Conservation (phyloP, 306 rosid genomes). For the Prunus davidiana region DNA sequence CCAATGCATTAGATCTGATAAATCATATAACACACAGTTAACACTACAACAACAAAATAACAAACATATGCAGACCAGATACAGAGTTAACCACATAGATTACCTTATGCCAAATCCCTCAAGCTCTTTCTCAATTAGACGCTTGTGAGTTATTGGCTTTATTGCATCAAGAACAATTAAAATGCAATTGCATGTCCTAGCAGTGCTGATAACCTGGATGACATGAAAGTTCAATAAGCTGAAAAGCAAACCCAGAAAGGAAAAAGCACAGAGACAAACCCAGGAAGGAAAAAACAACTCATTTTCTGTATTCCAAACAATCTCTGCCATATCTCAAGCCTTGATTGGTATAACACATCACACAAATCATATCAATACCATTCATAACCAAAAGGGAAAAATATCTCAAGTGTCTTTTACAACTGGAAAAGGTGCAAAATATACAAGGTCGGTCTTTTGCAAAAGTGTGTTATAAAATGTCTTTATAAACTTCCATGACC, state of each 20-base stretch:
- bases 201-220: conserved; percentile 94
- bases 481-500: background rate
- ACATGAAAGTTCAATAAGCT: conserved; percentile 23
- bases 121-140: conserved; percentile 92
- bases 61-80: conserved; percentile 9
- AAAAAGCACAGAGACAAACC: background rate
- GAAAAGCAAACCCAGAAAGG: conserved; percentile 12
- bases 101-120: conserved; percentile 99
- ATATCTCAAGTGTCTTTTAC: background rate
- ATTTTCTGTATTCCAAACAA: background rate
- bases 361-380: background rate
- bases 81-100: conserved; percentile 13
- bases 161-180: conserved; percentile 97
- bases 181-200: conserved; percentile 98
- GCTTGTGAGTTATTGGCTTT: conserved; percentile 97
- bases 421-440: background rate
- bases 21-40: background rate
- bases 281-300: background rate
- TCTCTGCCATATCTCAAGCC: conserved; percentile 8
- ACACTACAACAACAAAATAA: background rate
- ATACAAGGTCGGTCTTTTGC: background rate
- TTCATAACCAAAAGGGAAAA: background rate
- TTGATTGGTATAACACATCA: background rate
- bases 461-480: background rate
- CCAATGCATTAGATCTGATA: background rate